Percentiles rank a stretch among this genome's conserved stretches.
Conservation (phyloP, 2,329 filamentous ascomycete genomes). For the Teratosphaeria epicoccoides region DNA sequence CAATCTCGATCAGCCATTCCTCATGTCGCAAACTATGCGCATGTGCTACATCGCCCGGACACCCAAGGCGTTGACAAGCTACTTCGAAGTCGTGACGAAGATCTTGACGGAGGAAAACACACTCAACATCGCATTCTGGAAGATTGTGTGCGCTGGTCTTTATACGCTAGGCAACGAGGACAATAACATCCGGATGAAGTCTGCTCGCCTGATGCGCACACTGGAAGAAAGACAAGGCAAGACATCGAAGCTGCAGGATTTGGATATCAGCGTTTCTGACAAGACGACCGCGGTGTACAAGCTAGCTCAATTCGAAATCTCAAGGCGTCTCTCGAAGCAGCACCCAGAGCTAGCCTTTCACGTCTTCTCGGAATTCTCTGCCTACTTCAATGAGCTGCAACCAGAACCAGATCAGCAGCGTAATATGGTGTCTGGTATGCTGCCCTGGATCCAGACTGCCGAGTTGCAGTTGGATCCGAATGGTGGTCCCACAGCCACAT, state of each 20-base stretch:
- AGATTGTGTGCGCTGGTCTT: conserved; percentile 73
- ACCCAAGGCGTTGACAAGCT: conserved; percentile 81
- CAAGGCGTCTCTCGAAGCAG: conserved; percentile 75
- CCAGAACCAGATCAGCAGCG: conserved; percentile 67
- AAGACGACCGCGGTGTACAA: conserved; percentile 98
- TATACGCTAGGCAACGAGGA: conserved; percentile 90
- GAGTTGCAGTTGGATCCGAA: conserved; percentile 87
- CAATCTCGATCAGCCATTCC: conserved; percentile 75
- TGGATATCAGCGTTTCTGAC: conserved; percentile 96
- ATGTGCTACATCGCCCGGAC: conserved; percentile 69
- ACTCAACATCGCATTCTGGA: conserved; percentile 82
- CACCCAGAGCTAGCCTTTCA: conserved; percentile 84
- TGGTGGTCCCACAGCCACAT: conserved; percentile 78
- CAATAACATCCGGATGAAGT: conserved; percentile 79
- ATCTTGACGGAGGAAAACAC: conserved; percentile 73
- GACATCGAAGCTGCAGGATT: conserved; percentile 87
- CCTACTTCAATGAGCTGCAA: conserved; percentile 81
- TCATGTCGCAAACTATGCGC: conserved; percentile 82
- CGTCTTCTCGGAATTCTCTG: conserved; percentile 90
- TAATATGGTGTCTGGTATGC: conserved; percentile 85
- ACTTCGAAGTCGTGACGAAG: conserved; percentile 84
- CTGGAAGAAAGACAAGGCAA: conserved; percentile 68
- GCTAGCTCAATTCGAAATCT: conserved; percentile 92
- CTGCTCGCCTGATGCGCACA: conserved; percentile 66
- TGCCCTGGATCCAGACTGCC: conserved; percentile 93